Evolutionary conservation across 495 filamentous ascomycete species (phyloP).

Genomic region (Pseudoneurospora amorphoporcata): DNA sequence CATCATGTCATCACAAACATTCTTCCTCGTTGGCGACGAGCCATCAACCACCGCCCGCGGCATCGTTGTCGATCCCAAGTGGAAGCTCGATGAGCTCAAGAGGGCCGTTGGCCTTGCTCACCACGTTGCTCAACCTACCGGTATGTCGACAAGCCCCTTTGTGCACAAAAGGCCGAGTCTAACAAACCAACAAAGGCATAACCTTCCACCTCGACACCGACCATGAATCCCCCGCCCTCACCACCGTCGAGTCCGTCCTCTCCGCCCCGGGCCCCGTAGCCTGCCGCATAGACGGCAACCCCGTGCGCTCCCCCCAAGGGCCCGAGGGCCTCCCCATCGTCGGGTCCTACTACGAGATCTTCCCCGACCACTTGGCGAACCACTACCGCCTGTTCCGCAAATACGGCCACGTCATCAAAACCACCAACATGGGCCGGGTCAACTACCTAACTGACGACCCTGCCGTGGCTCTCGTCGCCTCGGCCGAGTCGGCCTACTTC

Average conservation of each 20-base stretch:
- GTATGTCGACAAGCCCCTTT: no score
- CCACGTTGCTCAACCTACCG: conserved; percentile 28
- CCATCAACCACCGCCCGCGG: conserved; percentile 27
- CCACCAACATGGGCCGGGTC: conserved; percentile 40
- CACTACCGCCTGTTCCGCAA: conserved; percentile 43
- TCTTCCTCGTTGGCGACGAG: conserved; percentile 36
- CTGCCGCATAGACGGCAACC: conserved; percentile 34
- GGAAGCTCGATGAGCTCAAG: conserved; percentile 22
- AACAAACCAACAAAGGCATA: conserved; percentile 20
- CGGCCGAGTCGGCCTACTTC: conserved; percentile 40
- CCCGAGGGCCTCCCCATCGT: conserved; percentile 39
- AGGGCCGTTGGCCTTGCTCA: conserved; percentile 21
- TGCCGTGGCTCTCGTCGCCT: conserved; percentile 25
- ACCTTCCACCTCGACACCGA: conserved; percentile 28
- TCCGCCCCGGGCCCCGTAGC: conserved; percentile 22
- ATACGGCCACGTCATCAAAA: conserved; percentile 46
- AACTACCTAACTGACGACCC: conserved; percentile 44
- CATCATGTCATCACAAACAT: conserved; percentile 28
- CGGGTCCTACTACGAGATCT: conserved; percentile 46
- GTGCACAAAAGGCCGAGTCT: background rate
- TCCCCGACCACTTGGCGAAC: conserved; percentile 49
- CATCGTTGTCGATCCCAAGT: conserved; percentile 23
- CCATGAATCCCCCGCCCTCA: conserved; percentile 3
- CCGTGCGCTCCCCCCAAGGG: conserved; percentile 32
- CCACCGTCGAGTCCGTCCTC: conserved; percentile 21